phyloP scores from a whole-genome alignment of 2,329 filamentous ascomycete species.

The Dothideomycetes sp. region DNA sequence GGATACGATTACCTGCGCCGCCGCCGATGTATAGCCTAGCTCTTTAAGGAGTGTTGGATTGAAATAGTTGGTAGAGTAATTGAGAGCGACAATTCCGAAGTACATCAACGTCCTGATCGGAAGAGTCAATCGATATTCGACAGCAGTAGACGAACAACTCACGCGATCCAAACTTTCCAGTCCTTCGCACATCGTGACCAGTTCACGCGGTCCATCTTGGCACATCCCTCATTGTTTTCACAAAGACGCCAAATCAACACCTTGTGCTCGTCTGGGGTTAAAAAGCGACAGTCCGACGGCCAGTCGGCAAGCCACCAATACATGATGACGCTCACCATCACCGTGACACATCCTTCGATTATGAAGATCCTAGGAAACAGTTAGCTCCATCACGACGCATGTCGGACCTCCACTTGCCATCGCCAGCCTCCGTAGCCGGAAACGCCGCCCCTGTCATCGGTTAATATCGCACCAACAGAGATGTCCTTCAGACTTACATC shows the following conservation, averaged over 20 bases:
- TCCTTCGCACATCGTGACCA: slow-evolving; percentile 10
- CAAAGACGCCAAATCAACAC: slow-evolving; percentile 35
- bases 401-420: slow-evolving; percentile 18
- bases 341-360: slow-evolving; percentile 24
- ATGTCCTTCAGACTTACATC: slow-evolving; percentile 16
- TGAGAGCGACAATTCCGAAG: slow-evolving; percentile 32
- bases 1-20: slow-evolving; percentile 24
- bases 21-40: slow-evolving; percentile 33
- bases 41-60: slow-evolving; percentile 34
- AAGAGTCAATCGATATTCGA: not conserved
- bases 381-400: not conserved
- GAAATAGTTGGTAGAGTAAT: slow-evolving; percentile 36
- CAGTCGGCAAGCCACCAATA: slow-evolving; percentile 33
- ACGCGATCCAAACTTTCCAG: slow-evolving; percentile 13
- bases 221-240: slow-evolving; percentile 28
- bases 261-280: slow-evolving; percentile 37
- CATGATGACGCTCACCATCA: slow-evolving; percentile 18
- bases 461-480: not conserved
- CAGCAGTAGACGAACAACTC: not conserved
- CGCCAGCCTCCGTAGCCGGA: slow-evolving; percentile 25
- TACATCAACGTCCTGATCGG: slow-evolving; percentile 5
- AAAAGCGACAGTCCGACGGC: slow-evolving; percentile 37
- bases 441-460: slow-evolving; percentile 16
- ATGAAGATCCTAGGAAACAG: slow-evolving; percentile 19
- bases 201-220: slow-evolving; percentile 46